Evolutionary conservation across 768 basidiomycete genomes (phyloP).

Genomic region (Gloeophyllum trabeum): DNA sequence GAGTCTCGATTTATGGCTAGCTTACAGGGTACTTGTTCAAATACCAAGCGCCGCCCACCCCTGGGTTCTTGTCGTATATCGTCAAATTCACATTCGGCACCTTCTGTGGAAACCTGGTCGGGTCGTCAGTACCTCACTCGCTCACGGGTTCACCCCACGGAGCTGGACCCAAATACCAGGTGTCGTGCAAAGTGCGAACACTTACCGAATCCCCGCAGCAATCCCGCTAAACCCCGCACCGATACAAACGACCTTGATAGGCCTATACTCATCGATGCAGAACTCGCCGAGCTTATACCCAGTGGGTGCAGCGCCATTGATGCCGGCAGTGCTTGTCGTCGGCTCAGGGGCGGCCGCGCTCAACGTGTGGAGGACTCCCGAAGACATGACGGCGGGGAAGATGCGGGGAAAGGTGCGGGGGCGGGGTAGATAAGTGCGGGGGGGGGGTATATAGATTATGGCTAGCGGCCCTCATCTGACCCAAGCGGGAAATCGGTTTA

Average conservation of each 20-base stretch:
- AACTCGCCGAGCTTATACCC: constrained; percentile 26
- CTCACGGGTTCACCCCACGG: not conserved
- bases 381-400: too few species aligned
- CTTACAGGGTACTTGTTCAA: constrained; percentile 42
- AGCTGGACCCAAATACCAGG: not conserved
- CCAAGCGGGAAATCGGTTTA: too few species aligned
- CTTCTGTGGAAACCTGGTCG: constrained; percentile 2
- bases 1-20: too few species aligned
- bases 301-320: too few species aligned
- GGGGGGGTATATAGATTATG: too few species aligned
- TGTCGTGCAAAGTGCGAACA: not conserved
- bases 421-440: too few species aligned
- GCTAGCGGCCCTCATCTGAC: too few species aligned
- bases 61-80: constrained; percentile 49
- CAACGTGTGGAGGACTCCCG: not conserved
- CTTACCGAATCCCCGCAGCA: constrained; percentile 42
- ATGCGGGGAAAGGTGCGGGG: too few species aligned
- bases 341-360: not conserved
- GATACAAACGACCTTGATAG: constrained; percentile 42
- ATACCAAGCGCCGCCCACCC: constrained; percentile 55
- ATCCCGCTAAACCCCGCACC: constrained; percentile 55
- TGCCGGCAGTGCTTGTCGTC: not conserved
- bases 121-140: not conserved
- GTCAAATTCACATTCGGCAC: constrained; percentile 41
- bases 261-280: constrained; percentile 39